phyloP scores from a whole-genome alignment of 2,329 filamentous ascomycete species.

The Phyllachora maydis region DNA sequence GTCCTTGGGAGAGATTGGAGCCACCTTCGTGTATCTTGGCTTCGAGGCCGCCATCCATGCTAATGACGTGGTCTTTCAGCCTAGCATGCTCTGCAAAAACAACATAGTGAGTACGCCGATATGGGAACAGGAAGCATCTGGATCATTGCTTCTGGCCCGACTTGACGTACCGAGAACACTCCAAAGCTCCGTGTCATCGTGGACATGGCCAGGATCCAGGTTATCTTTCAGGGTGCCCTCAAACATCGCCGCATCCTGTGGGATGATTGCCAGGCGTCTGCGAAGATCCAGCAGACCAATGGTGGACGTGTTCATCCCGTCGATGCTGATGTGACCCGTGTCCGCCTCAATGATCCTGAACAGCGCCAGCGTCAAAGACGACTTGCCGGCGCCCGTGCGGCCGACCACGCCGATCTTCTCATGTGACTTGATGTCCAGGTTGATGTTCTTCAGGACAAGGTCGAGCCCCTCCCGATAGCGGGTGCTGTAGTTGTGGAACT shows the following conservation, averaged over 20 bases:
- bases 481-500: slow-evolving; percentile 87
- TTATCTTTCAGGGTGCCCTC: slow-evolving; percentile 61
- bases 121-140: no score
- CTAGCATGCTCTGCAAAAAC: slow-evolving; percentile 58
- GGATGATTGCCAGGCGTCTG: slow-evolving; percentile 83
- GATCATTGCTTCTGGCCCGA: no score
- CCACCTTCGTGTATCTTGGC: slow-evolving; percentile 86
- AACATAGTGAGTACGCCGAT: slow-evolving; percentile 66
- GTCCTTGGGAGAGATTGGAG: slow-evolving; percentile 86
- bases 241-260: slow-evolving; percentile 91
- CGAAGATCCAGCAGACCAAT: slow-evolving; percentile 83
- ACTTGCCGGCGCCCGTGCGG: slow-evolving; percentile 89
- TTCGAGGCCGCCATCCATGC: slow-evolving; percentile 79
- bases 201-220: slow-evolving; percentile 80
- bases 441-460: slow-evolving; percentile 83
- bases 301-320: slow-evolving; percentile 68
- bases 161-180: slow-evolving; percentile 71
- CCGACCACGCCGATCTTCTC: slow-evolving; percentile 98
- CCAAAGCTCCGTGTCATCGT: slow-evolving; percentile 95
- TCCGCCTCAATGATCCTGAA: slow-evolving; percentile 90
- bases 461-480: slow-evolving; percentile 81
- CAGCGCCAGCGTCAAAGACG: slow-evolving; percentile 73
- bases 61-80: slow-evolving; percentile 71
- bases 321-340: slow-evolving; percentile 71
- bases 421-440: slow-evolving; percentile 76